A percentile compares a stretch with the other conserved stretches of the same genome.
These are phyloP conservation scores for Carallia pectinifolia DNA, from an alignment of 345 rosid species.

Conservation along the genomic window DNA sequence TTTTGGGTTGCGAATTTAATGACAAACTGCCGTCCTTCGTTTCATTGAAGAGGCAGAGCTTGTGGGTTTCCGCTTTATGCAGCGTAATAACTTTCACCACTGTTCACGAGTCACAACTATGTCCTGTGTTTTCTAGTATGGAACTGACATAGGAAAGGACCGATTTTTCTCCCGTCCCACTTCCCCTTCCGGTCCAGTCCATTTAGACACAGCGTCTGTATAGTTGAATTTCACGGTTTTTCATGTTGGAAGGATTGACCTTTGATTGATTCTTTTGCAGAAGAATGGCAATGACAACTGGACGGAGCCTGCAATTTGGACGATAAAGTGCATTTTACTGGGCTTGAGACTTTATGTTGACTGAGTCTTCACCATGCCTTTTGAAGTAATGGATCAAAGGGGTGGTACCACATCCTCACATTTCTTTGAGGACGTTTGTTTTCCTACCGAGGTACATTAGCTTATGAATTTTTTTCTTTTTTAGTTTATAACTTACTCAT, in stretches of 20 bases:
- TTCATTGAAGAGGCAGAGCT: no score
- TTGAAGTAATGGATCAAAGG: constrained; percentile 62
- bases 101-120: no score
- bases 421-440: constrained; percentile 41
- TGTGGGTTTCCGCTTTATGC: constrained; percentile 1
- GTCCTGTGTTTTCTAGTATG: neutral
- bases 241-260: constrained; percentile 13
- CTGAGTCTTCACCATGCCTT: constrained; percentile 49
- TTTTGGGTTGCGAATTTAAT: no score
- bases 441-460: constrained; percentile 50
- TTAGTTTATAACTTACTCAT: no score
- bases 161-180: neutral
- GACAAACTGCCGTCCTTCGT: no score
- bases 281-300: constrained; percentile 25
- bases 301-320: constrained; percentile 17
- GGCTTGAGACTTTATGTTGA: constrained; percentile 25
- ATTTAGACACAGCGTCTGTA: neutral
- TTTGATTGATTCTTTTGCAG: constrained; percentile 28
- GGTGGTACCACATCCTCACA: constrained; percentile 43
- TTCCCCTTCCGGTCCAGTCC: neutral
- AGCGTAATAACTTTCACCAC: constrained; percentile 1
- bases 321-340: neutral
- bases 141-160: neutral
- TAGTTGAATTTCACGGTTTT: constrained; percentile 2
- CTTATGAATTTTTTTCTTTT: neutral